These are phyloP conservation scores for Citeromyces siamensis DNA, from an alignment of 1,139 yeast species.

Conservation along the genomic window DNA sequence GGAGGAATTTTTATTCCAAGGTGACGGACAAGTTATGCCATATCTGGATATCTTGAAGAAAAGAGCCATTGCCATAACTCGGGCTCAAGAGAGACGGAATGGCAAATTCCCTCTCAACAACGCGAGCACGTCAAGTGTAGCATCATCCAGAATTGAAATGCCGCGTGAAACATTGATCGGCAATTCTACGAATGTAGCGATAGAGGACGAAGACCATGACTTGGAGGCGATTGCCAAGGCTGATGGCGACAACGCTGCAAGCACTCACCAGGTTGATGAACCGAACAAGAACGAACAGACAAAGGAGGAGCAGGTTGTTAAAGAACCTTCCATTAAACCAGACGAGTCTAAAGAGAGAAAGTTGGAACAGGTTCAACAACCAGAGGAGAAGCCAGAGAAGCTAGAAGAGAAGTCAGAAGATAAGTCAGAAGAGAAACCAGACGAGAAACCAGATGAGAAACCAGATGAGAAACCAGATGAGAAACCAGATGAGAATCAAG, in stretches of 20 bases:
- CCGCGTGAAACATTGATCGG: constrained; percentile 15
- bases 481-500: constrained; percentile 5
- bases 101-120: constrained; percentile 8
- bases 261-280: too few species aligned
- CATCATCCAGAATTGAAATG: constrained; percentile 11
- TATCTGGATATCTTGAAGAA: constrained; percentile 41
- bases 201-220: constrained; percentile 4
- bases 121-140: constrained; percentile 6
- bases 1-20: constrained; percentile 36
- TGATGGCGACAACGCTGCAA: constrained; percentile 14
- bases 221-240: constrained; percentile 28
- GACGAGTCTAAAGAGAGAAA: constrained; percentile 3
- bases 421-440: constrained; percentile 3
- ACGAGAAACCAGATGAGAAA: constrained; percentile 3
- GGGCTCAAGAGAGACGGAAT: constrained; percentile 17
- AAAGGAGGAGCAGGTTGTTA: constrained; percentile 5
- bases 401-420: not conserved
- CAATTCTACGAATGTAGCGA: not conserved
- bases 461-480: constrained; percentile 4
- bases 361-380: too few species aligned
- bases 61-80: constrained; percentile 31
- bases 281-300: constrained; percentile 8
- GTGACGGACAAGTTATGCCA: constrained; percentile 30
- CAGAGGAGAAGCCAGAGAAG: constrained; percentile 4
- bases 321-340: constrained; percentile 4